Conservation (phyloP, 2,329 filamentous ascomycete species). For the Aspergillus sp. region DNA sequence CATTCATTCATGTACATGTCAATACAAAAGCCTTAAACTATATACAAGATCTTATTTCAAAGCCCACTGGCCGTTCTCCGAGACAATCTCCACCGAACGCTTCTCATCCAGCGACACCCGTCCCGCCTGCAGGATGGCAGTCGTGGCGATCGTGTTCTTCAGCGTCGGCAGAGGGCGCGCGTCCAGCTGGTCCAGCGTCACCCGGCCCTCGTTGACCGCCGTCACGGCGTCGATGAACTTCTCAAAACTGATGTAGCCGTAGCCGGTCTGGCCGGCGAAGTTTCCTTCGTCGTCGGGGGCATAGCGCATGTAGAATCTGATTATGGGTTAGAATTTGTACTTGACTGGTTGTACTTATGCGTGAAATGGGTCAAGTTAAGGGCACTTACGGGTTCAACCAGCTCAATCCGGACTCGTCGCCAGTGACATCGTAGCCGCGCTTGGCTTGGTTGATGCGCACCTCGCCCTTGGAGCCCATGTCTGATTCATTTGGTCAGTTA, state of each 20-base stretch:
- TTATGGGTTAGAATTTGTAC: background rate
- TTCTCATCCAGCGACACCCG: constrained; percentile 80
- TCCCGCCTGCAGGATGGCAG: constrained; percentile 86
- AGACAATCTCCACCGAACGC: constrained; percentile 69
- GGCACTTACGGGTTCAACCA: constrained; percentile 77
- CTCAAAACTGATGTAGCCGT: constrained; percentile 92
- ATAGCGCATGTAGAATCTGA: constrained; percentile 85
- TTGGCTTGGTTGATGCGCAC: constrained; percentile 90
- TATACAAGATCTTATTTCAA: constrained; percentile 48
- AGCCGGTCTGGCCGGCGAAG: constrained; percentile 86
- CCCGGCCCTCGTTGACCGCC: constrained; percentile 70
- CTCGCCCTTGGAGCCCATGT: constrained; percentile 80
- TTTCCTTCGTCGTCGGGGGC: constrained; percentile 93
- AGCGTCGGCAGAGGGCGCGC: constrained; percentile 79
- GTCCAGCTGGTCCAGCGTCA: constrained; percentile 75
- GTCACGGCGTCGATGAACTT: constrained; percentile 91
- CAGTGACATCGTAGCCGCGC: constrained; percentile 91
- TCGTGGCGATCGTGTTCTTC: constrained; percentile 85
- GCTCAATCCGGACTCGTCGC: constrained; percentile 68
- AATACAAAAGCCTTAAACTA: background rate
- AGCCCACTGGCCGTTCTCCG: constrained; percentile 57
- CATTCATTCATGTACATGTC: background rate
- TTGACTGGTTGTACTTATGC: no score
- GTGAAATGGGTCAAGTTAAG: background rate
- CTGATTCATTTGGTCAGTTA: constrained; percentile 20